These are phyloP conservation scores for Brasilioporus rufonigricans DNA, from an alignment of 768 basidiomycete species.

Conservation along the genomic window DNA sequence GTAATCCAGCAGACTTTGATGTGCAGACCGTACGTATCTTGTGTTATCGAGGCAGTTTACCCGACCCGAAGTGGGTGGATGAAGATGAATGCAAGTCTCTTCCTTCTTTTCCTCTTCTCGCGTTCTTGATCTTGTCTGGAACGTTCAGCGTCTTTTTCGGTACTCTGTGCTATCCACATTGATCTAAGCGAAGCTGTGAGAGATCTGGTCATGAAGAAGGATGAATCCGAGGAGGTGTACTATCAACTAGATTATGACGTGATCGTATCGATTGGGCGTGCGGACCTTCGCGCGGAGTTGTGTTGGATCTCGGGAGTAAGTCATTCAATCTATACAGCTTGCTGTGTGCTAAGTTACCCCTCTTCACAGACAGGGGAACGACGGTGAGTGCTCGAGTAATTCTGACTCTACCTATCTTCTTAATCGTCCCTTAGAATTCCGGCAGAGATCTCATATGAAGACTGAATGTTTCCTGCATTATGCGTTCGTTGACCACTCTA, in stretches of 20 bases:
- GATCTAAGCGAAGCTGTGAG: background rate
- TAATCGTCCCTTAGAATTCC: background rate
- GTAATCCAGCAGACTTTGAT: too few relatives aligned
- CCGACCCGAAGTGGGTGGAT: background rate
- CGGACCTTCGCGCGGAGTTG: slow-evolving; percentile 6
- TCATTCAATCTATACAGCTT: background rate
- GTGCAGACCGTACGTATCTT: background rate
- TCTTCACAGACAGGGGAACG: background rate
- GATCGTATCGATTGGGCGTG: background rate
- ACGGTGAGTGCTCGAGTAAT: background rate
- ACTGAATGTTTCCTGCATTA: background rate
- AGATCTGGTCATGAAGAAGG: background rate
- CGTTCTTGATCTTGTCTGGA: background rate
- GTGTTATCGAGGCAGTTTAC: background rate
- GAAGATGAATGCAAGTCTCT: background rate
- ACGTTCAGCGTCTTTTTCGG: background rate
- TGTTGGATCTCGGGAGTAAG: slow-evolving; percentile 10
- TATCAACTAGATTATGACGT: too few relatives aligned
- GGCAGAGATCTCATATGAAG: background rate
- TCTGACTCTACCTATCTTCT: background rate
- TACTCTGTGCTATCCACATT: background rate
- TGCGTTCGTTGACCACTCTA: too few relatives aligned
- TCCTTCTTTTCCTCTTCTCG: background rate
- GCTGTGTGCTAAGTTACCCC: background rate
- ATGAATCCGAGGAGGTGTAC: too few relatives aligned